Percentiles rank a stretch among this genome's conserved stretches.
These are phyloP conservation scores for Candida parachauliodes DNA, from an alignment of 805 yeast species.

Conservation along the genomic window DNA sequence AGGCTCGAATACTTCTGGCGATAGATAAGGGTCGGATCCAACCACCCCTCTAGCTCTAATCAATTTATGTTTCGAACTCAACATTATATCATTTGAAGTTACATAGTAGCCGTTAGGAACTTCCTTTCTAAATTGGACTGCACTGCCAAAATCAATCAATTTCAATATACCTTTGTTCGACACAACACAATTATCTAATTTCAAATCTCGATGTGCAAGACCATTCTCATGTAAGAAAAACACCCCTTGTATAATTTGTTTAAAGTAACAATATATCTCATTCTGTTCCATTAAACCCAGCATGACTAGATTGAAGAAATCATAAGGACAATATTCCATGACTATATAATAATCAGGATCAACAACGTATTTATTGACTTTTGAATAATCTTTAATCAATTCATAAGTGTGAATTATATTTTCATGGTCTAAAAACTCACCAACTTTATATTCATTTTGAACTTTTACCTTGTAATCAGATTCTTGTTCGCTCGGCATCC, in stretches of 20 bases:
- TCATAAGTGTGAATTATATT: conserved; percentile 82
- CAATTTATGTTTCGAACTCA: conserved; percentile 41
- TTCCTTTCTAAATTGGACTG: conserved; percentile 74
- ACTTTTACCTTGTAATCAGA: conserved; percentile 75
- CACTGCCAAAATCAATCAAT: conserved; percentile 90
- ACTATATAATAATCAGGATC: conserved; percentile 56
- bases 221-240: conserved; percentile 75
- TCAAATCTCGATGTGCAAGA: conserved; percentile 88
- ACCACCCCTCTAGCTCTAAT: conserved; percentile 75
- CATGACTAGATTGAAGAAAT: conserved; percentile 92
- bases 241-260: conserved; percentile 76
- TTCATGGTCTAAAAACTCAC: conserved; percentile 67
- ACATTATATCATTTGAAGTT: conserved; percentile 7
- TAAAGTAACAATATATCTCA: conserved; percentile 78
- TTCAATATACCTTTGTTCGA: conserved; percentile 70
- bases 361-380: conserved; percentile 3
- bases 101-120: conserved; percentile 9
- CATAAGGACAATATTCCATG: conserved; percentile 92
- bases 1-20: conserved; percentile 77
- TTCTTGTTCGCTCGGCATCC: conserved; percentile 57
- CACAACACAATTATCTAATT: conserved; percentile 91
- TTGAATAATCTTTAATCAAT: conserved; percentile 54
- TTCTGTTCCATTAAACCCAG: conserved; percentile 67
- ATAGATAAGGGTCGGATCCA: conserved; percentile 93
- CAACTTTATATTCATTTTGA: conserved; percentile 76